These are phyloP conservation scores for Penicillium sp. DNA, from an alignment of 2,329 filamentous ascomycete species.

Conservation along the genomic window DNA sequence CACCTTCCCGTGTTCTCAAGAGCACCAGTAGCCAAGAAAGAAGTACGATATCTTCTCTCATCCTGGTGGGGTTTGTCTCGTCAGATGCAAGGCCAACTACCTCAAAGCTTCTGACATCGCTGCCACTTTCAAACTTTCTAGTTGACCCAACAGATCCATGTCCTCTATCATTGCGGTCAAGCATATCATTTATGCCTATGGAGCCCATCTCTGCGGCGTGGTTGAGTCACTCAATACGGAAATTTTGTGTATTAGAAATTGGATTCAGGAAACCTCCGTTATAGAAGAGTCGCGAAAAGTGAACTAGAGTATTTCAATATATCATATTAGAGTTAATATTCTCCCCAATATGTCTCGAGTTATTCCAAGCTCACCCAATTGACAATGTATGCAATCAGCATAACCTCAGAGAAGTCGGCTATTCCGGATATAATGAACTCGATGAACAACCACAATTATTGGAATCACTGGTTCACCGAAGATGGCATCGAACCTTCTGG, in stretches of 20 bases:
- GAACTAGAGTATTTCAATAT: background rate
- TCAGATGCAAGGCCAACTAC: conserved; percentile 33
- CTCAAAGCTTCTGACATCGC: conserved; percentile 30
- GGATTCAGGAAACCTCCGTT: background rate
- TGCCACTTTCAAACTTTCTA: conserved; percentile 1
- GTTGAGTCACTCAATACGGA: background rate
- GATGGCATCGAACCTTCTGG: background rate
- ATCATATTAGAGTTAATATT: background rate
- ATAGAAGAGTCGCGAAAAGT: background rate
- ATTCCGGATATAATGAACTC: background rate
- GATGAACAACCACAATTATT: background rate
- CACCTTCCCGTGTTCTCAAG: conserved; percentile 47
- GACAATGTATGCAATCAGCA: background rate
- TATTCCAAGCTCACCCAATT: background rate
- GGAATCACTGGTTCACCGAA: background rate
- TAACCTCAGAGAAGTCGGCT: background rate
- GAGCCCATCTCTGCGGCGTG: background rate
- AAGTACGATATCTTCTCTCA: conserved; percentile 49
- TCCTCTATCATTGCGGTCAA: conserved; percentile 2
- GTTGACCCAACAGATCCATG: background rate
- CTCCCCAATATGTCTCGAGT: background rate
- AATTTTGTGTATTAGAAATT: background rate
- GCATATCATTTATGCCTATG: conserved; percentile 16
- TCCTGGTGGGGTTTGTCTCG: conserved; percentile 34
- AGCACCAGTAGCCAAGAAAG: conserved; percentile 53